A percentile compares a stretch with the other conserved stretches of the same genome.
Evolutionary conservation across 192 early-diverging fungal species (phyloP).

Genomic region (Nowakowskiella sp.): DNA sequence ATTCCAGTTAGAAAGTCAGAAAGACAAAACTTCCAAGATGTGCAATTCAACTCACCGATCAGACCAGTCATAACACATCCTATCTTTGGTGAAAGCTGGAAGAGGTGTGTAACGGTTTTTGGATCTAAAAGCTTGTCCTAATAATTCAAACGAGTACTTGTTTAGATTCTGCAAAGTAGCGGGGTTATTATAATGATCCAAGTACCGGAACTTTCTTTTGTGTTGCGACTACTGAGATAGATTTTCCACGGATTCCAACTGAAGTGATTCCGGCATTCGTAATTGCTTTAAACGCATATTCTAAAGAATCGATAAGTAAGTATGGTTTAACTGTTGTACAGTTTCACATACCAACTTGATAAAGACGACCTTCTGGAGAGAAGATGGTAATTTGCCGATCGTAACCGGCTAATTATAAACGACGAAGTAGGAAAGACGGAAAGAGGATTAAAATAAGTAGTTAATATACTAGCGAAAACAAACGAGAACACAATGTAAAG

Average conservation of each 20-base stretch:
- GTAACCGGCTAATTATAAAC: conserved; percentile 62
- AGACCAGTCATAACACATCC: conserved; percentile 99
- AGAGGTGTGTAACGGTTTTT: conserved; percentile 86
- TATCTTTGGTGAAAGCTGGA: conserved; percentile 82
- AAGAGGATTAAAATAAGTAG: no score
- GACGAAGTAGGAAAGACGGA: no score
- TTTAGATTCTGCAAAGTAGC: conserved; percentile 24
- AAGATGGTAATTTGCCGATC: conserved; percentile 99
- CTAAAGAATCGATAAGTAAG: conserved; percentile 34
- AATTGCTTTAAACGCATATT: conserved; percentile 99
- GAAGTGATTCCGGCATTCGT: conserved; percentile 92
- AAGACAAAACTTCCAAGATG: not conserved
- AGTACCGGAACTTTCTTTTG: conserved; percentile 94
- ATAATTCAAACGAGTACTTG: not conserved
- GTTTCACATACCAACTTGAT: conserved; percentile 86
- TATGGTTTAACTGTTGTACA: conserved; percentile 3
- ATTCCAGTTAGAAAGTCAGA: no score
- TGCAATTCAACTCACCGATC: conserved; percentile 44
- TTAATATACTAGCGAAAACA: no score
- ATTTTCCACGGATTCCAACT: conserved; percentile 91
- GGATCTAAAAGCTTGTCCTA: conserved; percentile 96
- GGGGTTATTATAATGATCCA: conserved; percentile 17
- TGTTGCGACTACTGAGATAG: conserved; percentile 88
- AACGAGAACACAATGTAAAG: no score
- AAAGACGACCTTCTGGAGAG: conserved; percentile 97